phyloP scores from a whole-genome alignment of 768 basidiomycete species.

The Suillus alpinus region DNA sequence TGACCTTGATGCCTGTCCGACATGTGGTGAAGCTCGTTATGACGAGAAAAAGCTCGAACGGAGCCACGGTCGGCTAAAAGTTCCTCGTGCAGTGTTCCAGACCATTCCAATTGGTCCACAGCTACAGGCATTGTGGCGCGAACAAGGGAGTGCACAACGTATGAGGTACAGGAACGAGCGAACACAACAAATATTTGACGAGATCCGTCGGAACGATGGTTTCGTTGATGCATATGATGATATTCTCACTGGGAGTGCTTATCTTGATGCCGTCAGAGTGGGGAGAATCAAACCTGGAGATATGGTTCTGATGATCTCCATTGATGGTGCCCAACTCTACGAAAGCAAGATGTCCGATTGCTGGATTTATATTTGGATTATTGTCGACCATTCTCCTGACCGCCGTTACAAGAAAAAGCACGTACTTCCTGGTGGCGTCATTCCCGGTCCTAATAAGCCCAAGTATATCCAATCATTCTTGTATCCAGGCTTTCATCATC shows the following conservation, averaged over 20 bases:
- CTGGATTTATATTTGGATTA: constrained; percentile 35
- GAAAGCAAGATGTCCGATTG: constrained; percentile 25
- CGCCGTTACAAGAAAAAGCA: constrained; percentile 27
- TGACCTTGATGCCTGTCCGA: constrained; percentile 10
- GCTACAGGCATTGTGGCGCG: constrained; percentile 36
- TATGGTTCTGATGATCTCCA: constrained; percentile 33
- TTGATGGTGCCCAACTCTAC: constrained; percentile 37
- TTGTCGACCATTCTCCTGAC: constrained; percentile 30
- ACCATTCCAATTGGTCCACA: constrained; percentile 42
- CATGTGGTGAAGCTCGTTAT: constrained; percentile 26
- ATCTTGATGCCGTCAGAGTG: constrained; percentile 17
- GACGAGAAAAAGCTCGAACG: not conserved
- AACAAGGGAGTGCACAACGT: constrained; percentile 17
- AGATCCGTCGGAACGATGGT: constrained; percentile 17
- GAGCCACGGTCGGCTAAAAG: constrained; percentile 6
- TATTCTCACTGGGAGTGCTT: constrained; percentile 29
- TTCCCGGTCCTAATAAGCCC: constrained; percentile 34
- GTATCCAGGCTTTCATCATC: constrained; percentile 11
- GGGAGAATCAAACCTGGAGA: constrained; percentile 27
- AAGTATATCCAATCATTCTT: constrained; percentile 28
- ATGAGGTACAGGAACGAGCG: constrained; percentile 24
- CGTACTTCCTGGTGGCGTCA: constrained; percentile 28
- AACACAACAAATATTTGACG: constrained; percentile 16
- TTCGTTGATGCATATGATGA: constrained; percentile 22
- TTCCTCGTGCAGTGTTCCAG: constrained; percentile 14